Percentiles rank a stretch among this genome's conserved stretches.
These are phyloP conservation scores for Diutina rugosa DNA, from an alignment of 1,139 yeast genomes.

Conservation along the genomic window DNA sequence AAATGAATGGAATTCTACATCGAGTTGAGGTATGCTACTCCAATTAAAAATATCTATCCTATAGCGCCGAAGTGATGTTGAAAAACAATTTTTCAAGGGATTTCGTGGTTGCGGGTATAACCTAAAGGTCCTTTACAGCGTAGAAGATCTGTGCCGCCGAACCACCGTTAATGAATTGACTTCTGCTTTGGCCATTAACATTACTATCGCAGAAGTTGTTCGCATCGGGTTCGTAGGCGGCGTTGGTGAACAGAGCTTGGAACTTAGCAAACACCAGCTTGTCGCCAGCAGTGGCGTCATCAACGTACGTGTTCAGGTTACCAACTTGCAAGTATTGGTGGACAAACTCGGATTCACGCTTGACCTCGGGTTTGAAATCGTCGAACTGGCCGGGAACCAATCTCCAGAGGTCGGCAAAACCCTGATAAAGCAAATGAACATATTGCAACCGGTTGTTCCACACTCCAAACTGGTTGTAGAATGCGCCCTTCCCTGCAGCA, in stretches of 20 bases:
- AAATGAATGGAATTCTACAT: neutral
- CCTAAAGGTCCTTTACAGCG: neutral
- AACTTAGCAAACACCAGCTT: slow-evolving; percentile 6
- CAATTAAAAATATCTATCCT: neutral
- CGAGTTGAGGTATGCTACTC: neutral
- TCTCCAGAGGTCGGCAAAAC: slow-evolving; percentile 2
- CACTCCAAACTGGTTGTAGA: slow-evolving; percentile 10
- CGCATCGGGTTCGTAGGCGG: slow-evolving; percentile 1
- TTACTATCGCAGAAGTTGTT: neutral
- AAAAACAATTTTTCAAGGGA: neutral
- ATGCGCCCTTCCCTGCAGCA: slow-evolving; percentile 12
- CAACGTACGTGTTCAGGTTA: slow-evolving; percentile 10
- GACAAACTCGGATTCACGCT: slow-evolving; percentile 13
- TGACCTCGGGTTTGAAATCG: slow-evolving; percentile 9
- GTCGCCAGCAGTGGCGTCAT: slow-evolving; percentile 7
- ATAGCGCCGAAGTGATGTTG: neutral
- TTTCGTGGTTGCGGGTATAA: neutral
- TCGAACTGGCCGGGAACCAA: slow-evolving; percentile 6
- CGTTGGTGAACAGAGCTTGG: slow-evolving; percentile 5
- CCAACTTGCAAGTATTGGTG: slow-evolving; percentile 13
- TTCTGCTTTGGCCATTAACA: neutral
- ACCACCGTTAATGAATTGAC: neutral
- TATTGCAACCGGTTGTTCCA: slow-evolving; percentile 14
- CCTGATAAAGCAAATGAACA: neutral
- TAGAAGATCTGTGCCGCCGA: neutral